Base-by-base conservation (phyloP, 192 early-diverging fungal genomes). In the Gaertneriomyces semiglobifer region DNA sequence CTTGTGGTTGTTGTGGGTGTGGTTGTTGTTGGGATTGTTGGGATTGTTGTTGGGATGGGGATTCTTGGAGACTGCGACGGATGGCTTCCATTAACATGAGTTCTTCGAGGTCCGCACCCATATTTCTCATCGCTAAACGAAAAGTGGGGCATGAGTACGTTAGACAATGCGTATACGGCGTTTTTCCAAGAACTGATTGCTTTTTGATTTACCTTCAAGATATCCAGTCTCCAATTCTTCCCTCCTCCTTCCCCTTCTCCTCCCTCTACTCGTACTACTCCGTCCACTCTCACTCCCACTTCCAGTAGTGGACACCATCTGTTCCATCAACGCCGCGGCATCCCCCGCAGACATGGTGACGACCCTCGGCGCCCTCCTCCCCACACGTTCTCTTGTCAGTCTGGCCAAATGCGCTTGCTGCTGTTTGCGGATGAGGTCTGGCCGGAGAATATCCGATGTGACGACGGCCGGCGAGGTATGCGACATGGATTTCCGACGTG, bases 11-110 rank as follows among this genome's bases (percentile, higher is more conserved):
- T 33, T 0, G 25, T 33, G 0, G 25, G 0, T 33, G 25, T 33
- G 25, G 25, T 2, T 33, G 25, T 0, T 33, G 25, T 33, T 33
- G 25, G 0, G 0, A 2, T 33, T 33, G 25, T 33, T 33, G 25
- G 25, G 25, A n/a, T n/a, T n/a, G n/a, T n/a, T n/a, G n/a, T n/a
- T n/a, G n/a, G n/a, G n/a, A n/a, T n/a, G n/a, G n/a, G 55, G 60
- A 8, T 44, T 76, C 63, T 20, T 47, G 53, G 42, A 76, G 45
- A 4, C 87, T 89, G 60, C 86, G 73, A 45, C 94, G 74, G 38
- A 97, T 91, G 1, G 95, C 95, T 72, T 96, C 91, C 82, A 94
- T 88, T 1, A 97, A 70, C 93, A 97, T 88, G 66, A 92, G 74
- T 62, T 97, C 95, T 61, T 97, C 94, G 25, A 97, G 62, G 62